Evolutionary conservation across 2,329 filamentous ascomycete species (phyloP).

Genomic region (Hypoxylon rubiginosum): DNA sequence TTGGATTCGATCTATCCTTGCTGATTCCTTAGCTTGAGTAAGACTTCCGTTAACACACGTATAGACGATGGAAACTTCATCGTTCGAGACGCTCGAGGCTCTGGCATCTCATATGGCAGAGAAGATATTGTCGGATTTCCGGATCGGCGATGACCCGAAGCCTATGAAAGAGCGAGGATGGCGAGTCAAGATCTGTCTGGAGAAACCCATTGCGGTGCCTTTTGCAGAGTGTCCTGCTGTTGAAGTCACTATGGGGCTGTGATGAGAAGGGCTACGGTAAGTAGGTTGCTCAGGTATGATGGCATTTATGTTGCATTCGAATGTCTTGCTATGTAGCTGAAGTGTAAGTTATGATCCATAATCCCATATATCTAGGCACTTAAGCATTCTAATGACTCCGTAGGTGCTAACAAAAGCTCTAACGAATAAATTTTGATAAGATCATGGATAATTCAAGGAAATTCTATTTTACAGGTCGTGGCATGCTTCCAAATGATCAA

Average conservation of each 20-base stretch:
- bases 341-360: background rate
- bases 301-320: background rate
- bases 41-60: background rate
- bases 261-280: background rate
- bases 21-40: too few relatives aligned
- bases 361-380: background rate
- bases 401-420: background rate
- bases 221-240: constrained; percentile 79
- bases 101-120: constrained; percentile 65
- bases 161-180: constrained; percentile 59
- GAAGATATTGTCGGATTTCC: constrained; percentile 61
- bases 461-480: background rate
- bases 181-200: constrained; percentile 71
- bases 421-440: background rate
- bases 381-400: background rate
- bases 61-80: constrained; percentile 67
- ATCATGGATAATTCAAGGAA: background rate
- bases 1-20: too few relatives aligned
- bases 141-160: constrained; percentile 47
- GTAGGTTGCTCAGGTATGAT: background rate
- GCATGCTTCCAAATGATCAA: background rate
- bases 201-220: constrained; percentile 80
- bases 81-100: constrained; percentile 74
- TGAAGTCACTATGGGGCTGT: constrained; percentile 63
- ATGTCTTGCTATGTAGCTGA: background rate